Conservation (phyloP, 2,329 filamentous ascomycete genomes). For the Fusarium cicatricum region DNA sequence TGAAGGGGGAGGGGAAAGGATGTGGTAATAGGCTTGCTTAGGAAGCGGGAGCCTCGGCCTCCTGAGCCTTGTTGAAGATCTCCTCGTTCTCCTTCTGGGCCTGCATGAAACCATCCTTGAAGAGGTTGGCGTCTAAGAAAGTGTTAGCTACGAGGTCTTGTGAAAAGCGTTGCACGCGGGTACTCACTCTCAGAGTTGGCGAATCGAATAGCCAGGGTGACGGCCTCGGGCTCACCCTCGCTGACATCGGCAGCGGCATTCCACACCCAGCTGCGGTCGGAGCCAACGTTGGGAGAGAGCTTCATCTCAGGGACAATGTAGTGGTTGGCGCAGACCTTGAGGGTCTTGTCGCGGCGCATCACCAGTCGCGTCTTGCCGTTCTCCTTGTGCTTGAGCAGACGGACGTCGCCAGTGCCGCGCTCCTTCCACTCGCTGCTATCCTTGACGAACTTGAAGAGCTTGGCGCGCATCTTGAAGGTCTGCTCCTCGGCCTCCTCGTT, state of each 20-base stretch:
- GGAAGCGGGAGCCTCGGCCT: constrained; percentile 39
- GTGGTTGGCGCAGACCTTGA: constrained; percentile 99
- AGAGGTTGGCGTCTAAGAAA: constrained; percentile 85
- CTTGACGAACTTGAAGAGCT: constrained; percentile 98
- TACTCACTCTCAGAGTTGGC: constrained; percentile 94
- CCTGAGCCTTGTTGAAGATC: constrained; percentile 69
- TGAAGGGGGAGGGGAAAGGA: constrained; percentile 19
- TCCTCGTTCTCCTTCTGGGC: constrained; percentile 96
- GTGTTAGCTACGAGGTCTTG: constrained; percentile 21
- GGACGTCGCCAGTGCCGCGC: constrained; percentile 94
- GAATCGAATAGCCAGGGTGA: constrained; percentile 96
- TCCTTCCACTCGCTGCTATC: constrained; percentile 98
- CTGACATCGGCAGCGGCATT: constrained; percentile 97
- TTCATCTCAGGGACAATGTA: constrained; percentile 99
- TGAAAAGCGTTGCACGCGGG: neutral
- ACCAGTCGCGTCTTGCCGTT: constrained; percentile 97
- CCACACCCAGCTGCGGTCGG: constrained; percentile 99
- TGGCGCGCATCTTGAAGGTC: constrained; percentile 99
- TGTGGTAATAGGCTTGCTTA: constrained; percentile 25
- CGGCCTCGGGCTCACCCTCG: constrained; percentile 95
- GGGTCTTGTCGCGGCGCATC: constrained; percentile 99
- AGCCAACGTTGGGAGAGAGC: constrained; percentile 96
- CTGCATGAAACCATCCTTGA: constrained; percentile 98
- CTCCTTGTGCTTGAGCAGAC: constrained; percentile 98
- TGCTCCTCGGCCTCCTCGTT: constrained; percentile 99